These are phyloP conservation scores for Leccinum griseonigrum DNA, from an alignment of 1,284 basidiomycete genomes.

Conservation along the genomic window DNA sequence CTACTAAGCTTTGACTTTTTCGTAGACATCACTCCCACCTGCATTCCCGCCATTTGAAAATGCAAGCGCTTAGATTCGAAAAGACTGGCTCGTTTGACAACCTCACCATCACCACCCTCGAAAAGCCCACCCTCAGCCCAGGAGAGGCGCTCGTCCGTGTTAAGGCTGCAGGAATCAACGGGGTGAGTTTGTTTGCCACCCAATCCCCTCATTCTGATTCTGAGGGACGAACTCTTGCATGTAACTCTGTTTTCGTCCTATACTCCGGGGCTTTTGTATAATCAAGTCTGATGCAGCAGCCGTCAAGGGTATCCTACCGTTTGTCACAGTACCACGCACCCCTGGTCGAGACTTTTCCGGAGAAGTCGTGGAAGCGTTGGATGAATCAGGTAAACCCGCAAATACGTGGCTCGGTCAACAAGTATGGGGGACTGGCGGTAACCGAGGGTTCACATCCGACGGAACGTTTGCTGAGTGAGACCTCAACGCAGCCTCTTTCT, in stretches of 20 bases:
- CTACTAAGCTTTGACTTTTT: background rate
- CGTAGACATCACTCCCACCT: slow-evolving; percentile 5
- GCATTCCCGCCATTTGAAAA: slow-evolving; percentile 9
- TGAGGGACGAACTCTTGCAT: background rate
- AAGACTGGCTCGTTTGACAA: slow-evolving; percentile 32
- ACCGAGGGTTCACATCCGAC: slow-evolving; percentile 33
- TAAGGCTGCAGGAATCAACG: slow-evolving; percentile 33
- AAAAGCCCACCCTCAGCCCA: slow-evolving; percentile 24
- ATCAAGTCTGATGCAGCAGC: slow-evolving; percentile 32
- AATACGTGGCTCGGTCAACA: slow-evolving; percentile 28
- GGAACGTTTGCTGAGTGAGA: slow-evolving; percentile 36
- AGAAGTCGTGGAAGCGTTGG: slow-evolving; percentile 32
- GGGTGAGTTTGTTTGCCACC: slow-evolving; percentile 20
- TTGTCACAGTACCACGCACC: slow-evolving; percentile 33
- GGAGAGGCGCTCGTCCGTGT: slow-evolving; percentile 34
- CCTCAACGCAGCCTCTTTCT: background rate
- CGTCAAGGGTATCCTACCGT: slow-evolving; percentile 27
- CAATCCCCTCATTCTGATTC: background rate
- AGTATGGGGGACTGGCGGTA: slow-evolving; percentile 35
- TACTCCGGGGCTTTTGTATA: background rate
- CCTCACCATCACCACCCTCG: slow-evolving; percentile 21
- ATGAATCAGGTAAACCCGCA: slow-evolving; percentile 19
- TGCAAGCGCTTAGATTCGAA: slow-evolving; percentile 35
- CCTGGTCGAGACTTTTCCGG: slow-evolving; percentile 35
- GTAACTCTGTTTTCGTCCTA: too few species aligned